phyloP scores from a whole-genome alignment of 179 eudicot genomes.

The Pouteria campechiana region DNA sequence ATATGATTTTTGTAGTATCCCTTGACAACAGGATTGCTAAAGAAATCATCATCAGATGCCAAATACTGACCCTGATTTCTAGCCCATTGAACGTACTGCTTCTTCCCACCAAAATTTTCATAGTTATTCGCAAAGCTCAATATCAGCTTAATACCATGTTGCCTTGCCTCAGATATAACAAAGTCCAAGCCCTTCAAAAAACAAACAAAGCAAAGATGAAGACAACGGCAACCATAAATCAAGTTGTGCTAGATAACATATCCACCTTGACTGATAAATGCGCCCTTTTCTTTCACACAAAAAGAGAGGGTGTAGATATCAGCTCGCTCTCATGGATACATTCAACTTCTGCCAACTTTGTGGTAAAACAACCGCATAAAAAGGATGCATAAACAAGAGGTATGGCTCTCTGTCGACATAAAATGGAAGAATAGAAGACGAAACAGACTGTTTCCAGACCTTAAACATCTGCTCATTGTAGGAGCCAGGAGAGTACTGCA shows the following conservation, averaged over 20 bases:
- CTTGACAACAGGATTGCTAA: constrained; percentile 36
- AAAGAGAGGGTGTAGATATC: too few relatives aligned
- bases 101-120: constrained; percentile 37
- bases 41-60: constrained; percentile 59
- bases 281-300: too few relatives aligned
- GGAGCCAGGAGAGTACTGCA: constrained; percentile 65
- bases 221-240: not conserved
- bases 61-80: constrained; percentile 35
- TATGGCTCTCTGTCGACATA: not conserved
- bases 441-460: constrained; percentile 19
- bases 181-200: constrained; percentile 37
- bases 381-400: not conserved
- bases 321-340: too few relatives aligned
- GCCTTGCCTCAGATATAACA: constrained; percentile 45
- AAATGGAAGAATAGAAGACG: not conserved
- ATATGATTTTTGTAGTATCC: constrained; percentile 58
- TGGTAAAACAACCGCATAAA: not conserved
- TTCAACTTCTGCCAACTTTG: too few relatives aligned
- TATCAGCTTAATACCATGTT: constrained; percentile 33
- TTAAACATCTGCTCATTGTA: constrained; percentile 61
- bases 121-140: constrained; percentile 35
- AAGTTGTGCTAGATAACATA: not conserved
- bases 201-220: not conserved
- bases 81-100: constrained; percentile 59
- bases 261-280: too few relatives aligned